A percentile compares a stretch with the other conserved stretches of the same genome.
Evolutionary conservation across 768 basidiomycete species (phyloP).

Genomic region (Terana coerulea): DNA sequence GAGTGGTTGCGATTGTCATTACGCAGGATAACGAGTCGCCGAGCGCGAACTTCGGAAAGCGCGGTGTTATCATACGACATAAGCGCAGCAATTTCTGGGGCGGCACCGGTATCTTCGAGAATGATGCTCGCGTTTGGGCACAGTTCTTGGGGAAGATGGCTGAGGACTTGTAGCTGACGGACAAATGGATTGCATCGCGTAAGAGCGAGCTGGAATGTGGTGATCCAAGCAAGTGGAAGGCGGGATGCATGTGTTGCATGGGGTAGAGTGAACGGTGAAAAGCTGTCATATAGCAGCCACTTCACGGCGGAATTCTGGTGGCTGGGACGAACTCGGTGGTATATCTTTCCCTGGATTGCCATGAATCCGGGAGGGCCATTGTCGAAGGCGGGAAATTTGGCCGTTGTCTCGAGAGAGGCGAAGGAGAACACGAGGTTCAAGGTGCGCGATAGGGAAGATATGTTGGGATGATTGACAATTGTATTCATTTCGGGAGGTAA

Average conservation of each 20-base stretch:
- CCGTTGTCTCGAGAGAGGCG: slow-evolving; percentile 26
- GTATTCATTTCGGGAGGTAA: slow-evolving; percentile 24
- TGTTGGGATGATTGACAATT: slow-evolving; percentile 23
- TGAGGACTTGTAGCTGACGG: slow-evolving; percentile 8
- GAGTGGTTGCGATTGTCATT: slow-evolving; percentile 1
- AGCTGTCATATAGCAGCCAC: slow-evolving; percentile 33
- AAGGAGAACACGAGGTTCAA: slow-evolving; percentile 33
- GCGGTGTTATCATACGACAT: slow-evolving; percentile 19
- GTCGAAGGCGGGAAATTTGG: slow-evolving; percentile 21
- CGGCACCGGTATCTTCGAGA: slow-evolving; percentile 21
- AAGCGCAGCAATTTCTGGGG: slow-evolving; percentile 28
- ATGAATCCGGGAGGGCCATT: slow-evolving; percentile 17
- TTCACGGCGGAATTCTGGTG: slow-evolving; percentile 25
- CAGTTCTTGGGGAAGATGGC: slow-evolving; percentile 6
- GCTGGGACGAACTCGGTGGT: slow-evolving; percentile 28
- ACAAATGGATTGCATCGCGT: slow-evolving; percentile 16
- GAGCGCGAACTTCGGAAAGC: slow-evolving; percentile 11
- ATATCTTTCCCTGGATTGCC: slow-evolving; percentile 29
- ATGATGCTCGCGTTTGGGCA: slow-evolving; percentile 16
- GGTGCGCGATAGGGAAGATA: slow-evolving; percentile 23
- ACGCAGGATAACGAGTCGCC: slow-evolving; percentile 16
- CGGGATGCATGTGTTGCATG: background rate
- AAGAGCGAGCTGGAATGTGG: slow-evolving; percentile 7
- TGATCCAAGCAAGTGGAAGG: slow-evolving; percentile 16
- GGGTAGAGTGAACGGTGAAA: slow-evolving; percentile 7